Evolutionary conservation across 2,329 filamentous ascomycete species (phyloP), one percentile per base, ranked within the genome.

Genomic region (Talaromyces sp.): DNA sequence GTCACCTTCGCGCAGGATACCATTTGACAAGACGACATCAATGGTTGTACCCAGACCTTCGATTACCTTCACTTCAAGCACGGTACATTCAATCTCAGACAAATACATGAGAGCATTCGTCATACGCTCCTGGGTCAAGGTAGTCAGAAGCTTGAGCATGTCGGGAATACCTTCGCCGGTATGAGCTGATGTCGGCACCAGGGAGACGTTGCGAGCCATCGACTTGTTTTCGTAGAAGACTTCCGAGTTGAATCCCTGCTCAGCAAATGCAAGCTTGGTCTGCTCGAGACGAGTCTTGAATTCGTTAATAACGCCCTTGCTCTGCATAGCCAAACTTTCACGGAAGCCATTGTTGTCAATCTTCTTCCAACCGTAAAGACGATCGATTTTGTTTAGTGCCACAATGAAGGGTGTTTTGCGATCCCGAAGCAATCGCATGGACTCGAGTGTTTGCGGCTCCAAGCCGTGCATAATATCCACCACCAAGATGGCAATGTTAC

Each of bases 401-500:
- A 99, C 96, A 68, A 99, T 96, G 81, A 99, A 99, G 5, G 95
- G 95, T 25, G 95, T 99, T 80, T 95, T 96, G 70, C 92, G 86
- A 71, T 97, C 93, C 72, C 93, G 87, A 58, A 99, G 86, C 66
- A 99, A 81, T 68, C 88, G 90, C 92, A 99, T 98, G 1, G 95
- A 99, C 79, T 99, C 96, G 33, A 98, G 84, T 17, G 95, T 99
- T 78, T 99, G 95, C 19, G 89, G 93, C 78, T 99, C 95, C 54
- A 99, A 85, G 74, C 96, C 96, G 85, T 99, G 95, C 95, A 99
- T 98, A 72, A 99, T 99, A 82, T 99, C 95, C 69, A 99, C 93
- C 49, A 99, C 96, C 67, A 99, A 82, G 74, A 99, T 99, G 70
- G 95, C 95, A 79, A 99, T 99, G 82, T 99, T 99, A 79, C 96